phyloP scores from a whole-genome alignment of 2,329 filamentous ascomycete species.

The Alternaria consortialis region DNA sequence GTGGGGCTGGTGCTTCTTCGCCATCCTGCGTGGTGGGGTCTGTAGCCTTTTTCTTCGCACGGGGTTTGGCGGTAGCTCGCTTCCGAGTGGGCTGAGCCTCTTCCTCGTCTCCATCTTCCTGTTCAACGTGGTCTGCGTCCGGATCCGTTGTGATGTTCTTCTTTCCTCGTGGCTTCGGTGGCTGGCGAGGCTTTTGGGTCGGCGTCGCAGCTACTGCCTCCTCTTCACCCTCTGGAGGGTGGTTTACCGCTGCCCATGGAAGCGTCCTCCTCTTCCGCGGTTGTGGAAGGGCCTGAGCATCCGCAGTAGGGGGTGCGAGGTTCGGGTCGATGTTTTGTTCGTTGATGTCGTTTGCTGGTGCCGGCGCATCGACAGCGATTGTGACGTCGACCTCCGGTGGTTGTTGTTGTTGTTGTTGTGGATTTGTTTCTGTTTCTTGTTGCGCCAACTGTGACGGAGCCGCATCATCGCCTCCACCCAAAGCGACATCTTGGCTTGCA shows the following conservation, averaged over 20 bases:
- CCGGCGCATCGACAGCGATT: not conserved
- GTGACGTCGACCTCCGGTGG: not conserved
- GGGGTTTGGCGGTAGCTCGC: slow-evolving; percentile 26
- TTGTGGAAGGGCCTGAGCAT: slow-evolving; percentile 14
- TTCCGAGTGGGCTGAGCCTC: slow-evolving; percentile 21
- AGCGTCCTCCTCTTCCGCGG: slow-evolving; percentile 18
- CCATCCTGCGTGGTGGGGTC: slow-evolving; percentile 20
- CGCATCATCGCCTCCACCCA: not conserved
- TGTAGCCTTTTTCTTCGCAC: slow-evolving; percentile 28
- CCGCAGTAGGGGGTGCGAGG: not conserved
- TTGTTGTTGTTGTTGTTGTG: not conserved
- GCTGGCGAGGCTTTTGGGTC: slow-evolving; percentile 23
- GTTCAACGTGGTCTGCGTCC: slow-evolving; percentile 17
- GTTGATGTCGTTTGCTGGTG: not conserved
- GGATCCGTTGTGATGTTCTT: slow-evolving; percentile 8
- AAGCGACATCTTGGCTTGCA: not conserved
- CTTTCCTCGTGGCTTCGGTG: slow-evolving; percentile 22
- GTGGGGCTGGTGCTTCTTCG: slow-evolving; percentile 16
- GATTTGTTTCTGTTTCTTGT: not conserved
- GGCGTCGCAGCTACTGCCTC: slow-evolving; percentile 15
- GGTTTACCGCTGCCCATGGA: slow-evolving; percentile 46
- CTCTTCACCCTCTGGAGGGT: slow-evolving; percentile 24
- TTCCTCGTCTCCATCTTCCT: slow-evolving; percentile 20
- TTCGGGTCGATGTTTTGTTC: not conserved
- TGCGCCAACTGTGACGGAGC: not conserved